Evolutionary conservation across 2,329 filamentous ascomycete species (phyloP).

Genomic region (Hypocreales sp.): DNA sequence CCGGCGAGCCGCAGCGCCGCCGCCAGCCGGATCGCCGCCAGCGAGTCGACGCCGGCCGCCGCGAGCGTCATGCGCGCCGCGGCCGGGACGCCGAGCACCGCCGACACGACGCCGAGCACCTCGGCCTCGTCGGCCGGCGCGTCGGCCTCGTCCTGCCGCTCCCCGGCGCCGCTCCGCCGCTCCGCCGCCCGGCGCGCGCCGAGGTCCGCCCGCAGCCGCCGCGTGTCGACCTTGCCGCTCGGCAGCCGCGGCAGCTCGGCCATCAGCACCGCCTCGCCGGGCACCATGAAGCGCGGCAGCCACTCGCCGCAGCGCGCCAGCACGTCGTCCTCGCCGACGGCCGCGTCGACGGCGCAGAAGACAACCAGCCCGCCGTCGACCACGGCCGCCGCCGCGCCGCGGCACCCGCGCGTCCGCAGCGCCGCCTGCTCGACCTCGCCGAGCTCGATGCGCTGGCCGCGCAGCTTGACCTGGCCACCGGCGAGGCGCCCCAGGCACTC

Average conservation of each 20-base stretch:
- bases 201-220: slow-evolving; percentile 40
- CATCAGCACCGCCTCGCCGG: slow-evolving; percentile 52
- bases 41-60: slow-evolving; percentile 49
- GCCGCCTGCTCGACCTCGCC: slow-evolving; percentile 63
- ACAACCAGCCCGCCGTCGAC: slow-evolving; percentile 54
- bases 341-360: slow-evolving; percentile 47
- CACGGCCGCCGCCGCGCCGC: slow-evolving; percentile 51
- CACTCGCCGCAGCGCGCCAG: slow-evolving; percentile 49
- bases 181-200: slow-evolving; percentile 6
- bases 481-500: slow-evolving; percentile 71
- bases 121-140: slow-evolving; percentile 8
- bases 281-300: slow-evolving; percentile 75
- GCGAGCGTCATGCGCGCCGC: slow-evolving; percentile 26
- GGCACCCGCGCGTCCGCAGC: slow-evolving; percentile 43
- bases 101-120: slow-evolving; percentile 24
- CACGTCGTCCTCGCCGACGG: slow-evolving; percentile 24
- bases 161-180: too few species aligned
- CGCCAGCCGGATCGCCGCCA: slow-evolving; percentile 33
- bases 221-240: slow-evolving; percentile 73
- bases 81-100: slow-evolving; percentile 22
- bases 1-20: slow-evolving; percentile 44
- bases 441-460: slow-evolving; percentile 70
- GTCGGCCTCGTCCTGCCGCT: slow-evolving; percentile 1
- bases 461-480: slow-evolving; percentile 71
- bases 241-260: slow-evolving; percentile 55